Conservation (phyloP, 495 filamentous ascomycete genomes). For the Xylaria grammica region DNA sequence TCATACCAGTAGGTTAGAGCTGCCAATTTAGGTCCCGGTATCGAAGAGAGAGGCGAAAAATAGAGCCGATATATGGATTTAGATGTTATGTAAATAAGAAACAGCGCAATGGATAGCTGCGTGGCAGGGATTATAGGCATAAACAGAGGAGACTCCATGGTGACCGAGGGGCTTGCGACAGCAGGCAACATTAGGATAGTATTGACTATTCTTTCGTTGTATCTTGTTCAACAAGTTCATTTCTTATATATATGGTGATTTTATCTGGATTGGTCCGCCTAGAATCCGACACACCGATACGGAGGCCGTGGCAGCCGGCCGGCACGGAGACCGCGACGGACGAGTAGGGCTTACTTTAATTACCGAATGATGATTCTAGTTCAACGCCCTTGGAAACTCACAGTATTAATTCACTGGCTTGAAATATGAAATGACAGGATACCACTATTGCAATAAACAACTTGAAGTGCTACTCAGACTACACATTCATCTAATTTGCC, state of each 20-base stretch:
- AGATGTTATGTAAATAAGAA: background rate
- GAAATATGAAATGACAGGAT: too few relatives aligned
- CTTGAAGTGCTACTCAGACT: too few relatives aligned
- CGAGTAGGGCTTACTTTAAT: background rate
- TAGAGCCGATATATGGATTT: background rate
- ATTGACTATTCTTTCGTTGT: too few relatives aligned
- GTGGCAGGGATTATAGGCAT: background rate
- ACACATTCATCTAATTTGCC: too few relatives aligned
- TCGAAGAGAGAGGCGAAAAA: slow-evolving; percentile 6
- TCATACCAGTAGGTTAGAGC: slow-evolving; percentile 47
- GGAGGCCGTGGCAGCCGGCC: too few relatives aligned
- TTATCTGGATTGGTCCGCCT: background rate
- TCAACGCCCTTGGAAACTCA: too few relatives aligned
- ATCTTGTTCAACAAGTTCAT: too few relatives aligned
- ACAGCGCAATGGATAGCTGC: background rate
- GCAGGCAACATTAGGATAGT: too few relatives aligned
- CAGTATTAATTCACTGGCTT: background rate
- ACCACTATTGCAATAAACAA: too few relatives aligned
- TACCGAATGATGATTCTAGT: background rate
- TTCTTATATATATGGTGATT: too few relatives aligned
- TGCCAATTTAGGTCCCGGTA: slow-evolving; percentile 50
- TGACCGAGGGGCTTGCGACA: too few relatives aligned
- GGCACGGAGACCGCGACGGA: background rate
- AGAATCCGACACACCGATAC: slow-evolving; percentile 2
- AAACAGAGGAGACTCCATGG: background rate